phyloP scores from a whole-genome alignment of 371 early-diverging fungal genomes.

The Modicella reniformis region DNA sequence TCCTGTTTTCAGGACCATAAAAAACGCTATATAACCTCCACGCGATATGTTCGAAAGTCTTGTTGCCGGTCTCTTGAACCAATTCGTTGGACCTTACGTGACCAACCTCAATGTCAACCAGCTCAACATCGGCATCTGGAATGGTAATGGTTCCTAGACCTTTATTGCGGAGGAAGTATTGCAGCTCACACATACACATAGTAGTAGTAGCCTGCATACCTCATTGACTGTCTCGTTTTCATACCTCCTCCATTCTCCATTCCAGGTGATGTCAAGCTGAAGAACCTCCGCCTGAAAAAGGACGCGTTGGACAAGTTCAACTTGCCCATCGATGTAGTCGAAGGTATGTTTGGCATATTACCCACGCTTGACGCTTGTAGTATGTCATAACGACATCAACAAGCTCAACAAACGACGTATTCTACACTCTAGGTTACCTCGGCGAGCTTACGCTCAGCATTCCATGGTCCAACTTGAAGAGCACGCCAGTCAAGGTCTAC shows the following conservation, averaged over 20 bases:
- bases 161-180: not conserved
- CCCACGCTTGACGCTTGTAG: too few species aligned
- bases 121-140: slow-evolving; percentile 96
- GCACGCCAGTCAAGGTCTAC: slow-evolving; percentile 87
- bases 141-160: slow-evolving; percentile 73
- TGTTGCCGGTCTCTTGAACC: slow-evolving; percentile 88
- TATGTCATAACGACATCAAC: too few species aligned
- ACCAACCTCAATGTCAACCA: slow-evolving; percentile 95
- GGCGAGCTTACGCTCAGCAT: slow-evolving; percentile 93
- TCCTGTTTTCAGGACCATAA: not conserved
- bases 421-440: slow-evolving; percentile 76
- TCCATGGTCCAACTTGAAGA: slow-evolving; percentile 96
- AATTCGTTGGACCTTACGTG: slow-evolving; percentile 94
- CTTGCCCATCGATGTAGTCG: slow-evolving; percentile 91
- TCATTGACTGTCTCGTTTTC: not conserved
- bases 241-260: not conserved
- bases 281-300: slow-evolving; percentile 85
- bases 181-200: not conserved
- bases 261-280: slow-evolving; percentile 93
- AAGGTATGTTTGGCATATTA: too few species aligned
- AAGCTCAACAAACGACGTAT: too few species aligned
- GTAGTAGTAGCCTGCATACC: not conserved
- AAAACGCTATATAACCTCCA: slow-evolving; percentile 1
- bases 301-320: slow-evolving; percentile 94
- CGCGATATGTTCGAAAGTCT: slow-evolving; percentile 88